phyloP scores from a whole-genome alignment of 345 rosid genomes.

The Microcos paniculata region DNA sequence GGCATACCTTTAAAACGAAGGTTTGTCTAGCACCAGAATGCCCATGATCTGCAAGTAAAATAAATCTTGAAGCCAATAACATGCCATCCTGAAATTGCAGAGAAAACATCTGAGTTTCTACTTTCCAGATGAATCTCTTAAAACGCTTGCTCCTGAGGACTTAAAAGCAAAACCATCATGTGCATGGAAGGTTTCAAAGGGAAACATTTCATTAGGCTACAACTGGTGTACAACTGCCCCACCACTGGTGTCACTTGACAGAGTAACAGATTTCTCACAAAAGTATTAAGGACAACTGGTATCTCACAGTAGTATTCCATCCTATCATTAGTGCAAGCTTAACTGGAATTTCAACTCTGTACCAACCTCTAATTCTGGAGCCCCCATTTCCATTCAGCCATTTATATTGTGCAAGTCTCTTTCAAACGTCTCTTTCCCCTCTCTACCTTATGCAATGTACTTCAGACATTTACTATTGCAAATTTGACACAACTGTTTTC shows the following conservation, averaged over 20 bases:
- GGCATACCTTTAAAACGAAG: background rate
- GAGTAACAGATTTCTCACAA: slow-evolving; percentile 27
- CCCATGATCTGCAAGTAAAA: slow-evolving; percentile 8
- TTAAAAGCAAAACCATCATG: slow-evolving; percentile 27
- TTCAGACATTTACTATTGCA: slow-evolving; percentile 2
- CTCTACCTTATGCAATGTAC: slow-evolving; percentile 7
- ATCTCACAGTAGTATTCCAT: slow-evolving; percentile 13
- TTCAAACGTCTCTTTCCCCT: slow-evolving; percentile 16
- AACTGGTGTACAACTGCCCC: slow-evolving; percentile 30
- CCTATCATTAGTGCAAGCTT: slow-evolving; percentile 26
- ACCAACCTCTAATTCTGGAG: slow-evolving; percentile 17
- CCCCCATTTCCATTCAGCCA: slow-evolving; percentile 24
- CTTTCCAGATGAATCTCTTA: slow-evolving; percentile 10
- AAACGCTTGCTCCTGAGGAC: slow-evolving; percentile 29
- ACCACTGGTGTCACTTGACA: slow-evolving; percentile 21
- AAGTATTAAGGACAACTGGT: slow-evolving; percentile 21
- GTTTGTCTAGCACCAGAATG: slow-evolving; percentile 4
- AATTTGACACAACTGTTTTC: slow-evolving; percentile 15
- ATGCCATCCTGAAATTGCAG: background rate
- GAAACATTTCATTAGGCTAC: slow-evolving; percentile 20
- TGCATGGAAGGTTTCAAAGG: slow-evolving; percentile 33
- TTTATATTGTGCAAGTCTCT: slow-evolving; percentile 24
- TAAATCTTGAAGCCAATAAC: background rate
- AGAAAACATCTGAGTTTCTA: slow-evolving; percentile 16
- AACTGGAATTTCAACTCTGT: slow-evolving; percentile 17